Percentiles rank a stretch among this genome's conserved stretches.
Evolutionary conservation across 2,329 filamentous ascomycete genomes (phyloP).

Genomic region (Colletotrichum navitas): DNA sequence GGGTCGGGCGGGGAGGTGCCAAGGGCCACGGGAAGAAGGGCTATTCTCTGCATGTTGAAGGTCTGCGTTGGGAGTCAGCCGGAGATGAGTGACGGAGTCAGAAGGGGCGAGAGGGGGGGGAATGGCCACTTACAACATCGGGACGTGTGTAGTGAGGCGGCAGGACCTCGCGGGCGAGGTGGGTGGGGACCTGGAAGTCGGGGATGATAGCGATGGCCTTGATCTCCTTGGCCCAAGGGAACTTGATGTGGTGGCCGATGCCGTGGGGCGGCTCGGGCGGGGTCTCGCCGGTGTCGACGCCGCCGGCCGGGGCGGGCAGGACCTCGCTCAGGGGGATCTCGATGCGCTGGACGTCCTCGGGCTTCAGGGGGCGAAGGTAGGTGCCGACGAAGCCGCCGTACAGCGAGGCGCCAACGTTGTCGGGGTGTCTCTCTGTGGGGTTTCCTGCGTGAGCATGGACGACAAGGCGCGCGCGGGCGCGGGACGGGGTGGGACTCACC

Average conservation of each 20-base stretch:
- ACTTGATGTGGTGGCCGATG: conserved; percentile 97
- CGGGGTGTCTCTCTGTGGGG: conserved; percentile 80
- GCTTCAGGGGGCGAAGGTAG: conserved; percentile 91
- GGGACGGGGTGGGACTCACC: conserved; percentile 59
- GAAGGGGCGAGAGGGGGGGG: conserved; percentile 37
- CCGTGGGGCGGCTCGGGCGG: conserved; percentile 91
- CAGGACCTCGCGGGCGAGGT: conserved; percentile 87
- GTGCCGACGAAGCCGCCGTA: conserved; percentile 98
- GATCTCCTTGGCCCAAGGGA: conserved; percentile 93
- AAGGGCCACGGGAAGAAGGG: conserved; percentile 88
- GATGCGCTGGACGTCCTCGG: conserved; percentile 88
- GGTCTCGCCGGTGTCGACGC: conserved; percentile 86
- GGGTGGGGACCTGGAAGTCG: conserved; percentile 95
- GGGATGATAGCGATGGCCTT: conserved; percentile 98
- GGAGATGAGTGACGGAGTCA: not conserved
- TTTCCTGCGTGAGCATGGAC: not conserved
- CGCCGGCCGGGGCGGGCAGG: conserved; percentile 88
- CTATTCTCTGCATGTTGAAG: conserved; percentile 96
- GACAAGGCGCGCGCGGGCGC: too few species aligned
- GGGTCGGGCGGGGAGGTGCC: conserved; percentile 92
- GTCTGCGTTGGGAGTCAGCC: conserved; percentile 56
- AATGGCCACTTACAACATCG: conserved; percentile 76
- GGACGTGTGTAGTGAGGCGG: conserved; percentile 82
- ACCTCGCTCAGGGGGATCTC: conserved; percentile 97
- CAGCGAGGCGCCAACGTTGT: conserved; percentile 94